Base-by-base conservation (phyloP, 495 filamentous ascomycete genomes). In the Staphylotrichum tortipilum region DNA sequence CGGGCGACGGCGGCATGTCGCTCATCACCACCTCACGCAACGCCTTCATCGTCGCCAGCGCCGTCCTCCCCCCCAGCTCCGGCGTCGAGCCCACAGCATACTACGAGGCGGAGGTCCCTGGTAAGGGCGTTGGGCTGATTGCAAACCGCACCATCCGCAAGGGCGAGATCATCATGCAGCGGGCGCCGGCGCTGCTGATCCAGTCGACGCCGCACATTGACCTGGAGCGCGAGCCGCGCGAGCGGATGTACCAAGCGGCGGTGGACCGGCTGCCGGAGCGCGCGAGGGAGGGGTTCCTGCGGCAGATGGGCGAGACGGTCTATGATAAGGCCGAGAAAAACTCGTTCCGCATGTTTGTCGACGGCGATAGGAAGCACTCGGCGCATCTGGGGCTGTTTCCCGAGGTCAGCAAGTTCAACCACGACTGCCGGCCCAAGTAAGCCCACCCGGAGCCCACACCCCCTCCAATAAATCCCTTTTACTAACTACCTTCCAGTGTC, bases 381-480 rank as follows among this genome's bases (percentile, higher is more conserved):
- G 41, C 56, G 8, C 71, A 74, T 36, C 45, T 72, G 1, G 68
- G 56, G 7, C 48, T 52, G 21, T 74, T 65, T 38, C 63, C 64
- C 0, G 67, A 70, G 7, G 58, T 71, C 14, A 59, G 62, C 23
- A 54, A 55, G 41, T 50, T 73, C 8, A 73, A 73, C 44, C 70
- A 74, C 37, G 70, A 72, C 45, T 73, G 71, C 30, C 53, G 70
- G 15, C 70, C 71, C 28, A 73, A 72, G 71, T 73, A 43, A 65
- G 67, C 54, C 9, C 26, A 12, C 5, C 3, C 21, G 38, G 23
- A 28, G 30, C n/a, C 31, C 7, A 3, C 12, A 8, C n/a, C 18
- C 15, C 12, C n/a, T n/a, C n/a, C n/a, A n/a, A n/a, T n/a, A 15
- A 0, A 17, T 11, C 4, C 7, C 24, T 33, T 23, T 52, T 28